These are phyloP conservation scores for Hermanozyma aechmeae DNA, from an alignment of 805 yeast species.

Conservation along the genomic window DNA sequence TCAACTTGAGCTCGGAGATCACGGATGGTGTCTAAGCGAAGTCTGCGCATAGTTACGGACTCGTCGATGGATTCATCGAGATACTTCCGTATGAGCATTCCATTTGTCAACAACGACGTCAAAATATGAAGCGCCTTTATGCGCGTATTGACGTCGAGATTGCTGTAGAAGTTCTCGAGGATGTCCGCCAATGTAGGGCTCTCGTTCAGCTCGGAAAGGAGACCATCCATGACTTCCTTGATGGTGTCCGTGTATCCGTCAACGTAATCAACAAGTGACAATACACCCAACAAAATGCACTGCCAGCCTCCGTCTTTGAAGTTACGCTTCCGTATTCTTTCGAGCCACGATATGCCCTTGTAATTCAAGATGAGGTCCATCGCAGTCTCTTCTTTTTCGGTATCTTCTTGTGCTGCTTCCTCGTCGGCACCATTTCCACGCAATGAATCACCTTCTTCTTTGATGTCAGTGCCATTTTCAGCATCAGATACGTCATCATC, in stretches of 20 bases:
- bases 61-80: constrained; percentile 65
- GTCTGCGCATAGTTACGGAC: constrained; percentile 52
- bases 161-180: constrained; percentile 43
- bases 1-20: constrained; percentile 51
- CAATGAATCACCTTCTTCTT: constrained; percentile 12
- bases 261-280: constrained; percentile 50
- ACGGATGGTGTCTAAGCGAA: constrained; percentile 53
- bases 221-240: constrained; percentile 36
- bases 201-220: constrained; percentile 46
- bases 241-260: constrained; percentile 45
- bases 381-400: constrained; percentile 1
- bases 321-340: constrained; percentile 60
- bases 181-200: constrained; percentile 43
- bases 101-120: constrained; percentile 50
- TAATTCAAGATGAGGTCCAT: constrained; percentile 39
- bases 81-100: constrained; percentile 48
- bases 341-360: constrained; percentile 66
- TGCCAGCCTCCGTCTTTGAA: constrained; percentile 87
- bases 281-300: constrained; percentile 61
- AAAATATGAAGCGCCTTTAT: constrained; percentile 52
- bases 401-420: constrained; percentile 16
- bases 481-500: constrained; percentile 8
- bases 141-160: constrained; percentile 44
- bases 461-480: constrained; percentile 5
- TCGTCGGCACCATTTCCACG: constrained; percentile 12